phyloP scores from a whole-genome alignment of 2,329 filamentous ascomycete species.

The Pseudogymnoascus sp. region DNA sequence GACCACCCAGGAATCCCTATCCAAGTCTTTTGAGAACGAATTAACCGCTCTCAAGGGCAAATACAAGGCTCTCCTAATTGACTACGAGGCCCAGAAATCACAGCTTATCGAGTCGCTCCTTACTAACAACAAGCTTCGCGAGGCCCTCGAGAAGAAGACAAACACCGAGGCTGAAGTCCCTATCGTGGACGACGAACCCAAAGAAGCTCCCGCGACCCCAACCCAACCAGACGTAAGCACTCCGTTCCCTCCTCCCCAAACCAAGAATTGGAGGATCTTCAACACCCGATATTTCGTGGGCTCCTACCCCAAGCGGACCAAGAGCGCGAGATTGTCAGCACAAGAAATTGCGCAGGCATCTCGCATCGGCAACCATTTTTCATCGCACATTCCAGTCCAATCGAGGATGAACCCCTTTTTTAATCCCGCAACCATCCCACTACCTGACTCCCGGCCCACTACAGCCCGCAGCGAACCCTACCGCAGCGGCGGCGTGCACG shows the following conservation, averaged over 20 bases:
- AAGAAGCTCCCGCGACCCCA: not conserved
- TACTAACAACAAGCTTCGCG: conserved; percentile 50
- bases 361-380: not conserved
- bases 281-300: conserved; percentile 2
- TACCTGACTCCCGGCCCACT: not conserved
- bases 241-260: not conserved
- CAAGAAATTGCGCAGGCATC: not conserved
- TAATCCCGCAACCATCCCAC: not conserved
- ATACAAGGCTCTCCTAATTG: conserved; percentile 38
- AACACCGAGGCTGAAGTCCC: not conserved
- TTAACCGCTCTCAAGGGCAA: conserved; percentile 47
- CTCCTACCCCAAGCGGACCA: not conserved
- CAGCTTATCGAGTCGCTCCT: conserved; percentile 52
- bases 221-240: not conserved
- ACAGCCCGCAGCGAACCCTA: not conserved
- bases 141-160: conserved; percentile 33
- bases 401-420: not conserved
- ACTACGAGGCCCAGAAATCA: conserved; percentile 48
- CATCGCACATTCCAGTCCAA: not conserved
- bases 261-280: not conserved
- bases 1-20: conserved; percentile 49
- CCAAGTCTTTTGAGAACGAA: conserved; percentile 49
- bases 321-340: not conserved
- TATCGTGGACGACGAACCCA: not conserved
- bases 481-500: not conserved